Evolutionary conservation across 192 early-diverging fungal genomes (phyloP), one percentile per base, ranked within the genome.

Genomic region (Backusella psychrophila): DNA sequence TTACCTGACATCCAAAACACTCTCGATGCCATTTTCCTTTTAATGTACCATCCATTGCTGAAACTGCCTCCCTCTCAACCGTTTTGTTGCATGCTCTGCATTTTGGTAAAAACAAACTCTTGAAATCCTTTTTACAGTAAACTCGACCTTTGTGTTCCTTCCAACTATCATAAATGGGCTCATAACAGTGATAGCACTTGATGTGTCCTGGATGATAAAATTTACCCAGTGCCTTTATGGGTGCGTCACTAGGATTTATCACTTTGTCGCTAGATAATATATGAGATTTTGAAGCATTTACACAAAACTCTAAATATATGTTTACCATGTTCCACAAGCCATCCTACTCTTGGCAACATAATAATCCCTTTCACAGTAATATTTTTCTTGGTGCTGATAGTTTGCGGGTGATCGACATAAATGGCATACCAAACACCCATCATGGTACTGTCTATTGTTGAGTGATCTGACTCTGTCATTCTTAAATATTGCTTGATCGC

Each of bases 21-120:
- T 89, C 86, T 21, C 83, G 76, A 77, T 94, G 93, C 87, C 89
- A 94, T 71, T 91, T 91, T 59, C 86, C 84, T 66, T 92, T 85
- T 38, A 93, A 83, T 70, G 90, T 91, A 8, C 86, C 84, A 75
- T 92, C 90, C 76, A 90, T 84, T 14, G 93, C 91, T 80, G 87
- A 90, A 12, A 94, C 87, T 2, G 89, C 91, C 71, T 94, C 90
- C 66, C 87, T 91, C 75, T 92, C 86, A 35, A 94, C 91, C 35
- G 89, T 82, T 21, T 83, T 39, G n/a, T 80, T 70, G 75, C 93
- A 94, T 33, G 80, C 82, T 49, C 86, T 78, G 78, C 93, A 94
- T 74, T 88, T 90, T 6, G 92, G 91, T 71, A 91, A 84, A 70
- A 90, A 89, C 7, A 92, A 69, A 31, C 85, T 71, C 15, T 83